Evolutionary conservation across 1,284 basidiomycete species (phyloP), one percentile per base, ranked within the genome.

Genomic region (Leccinum subrobustum): DNA sequence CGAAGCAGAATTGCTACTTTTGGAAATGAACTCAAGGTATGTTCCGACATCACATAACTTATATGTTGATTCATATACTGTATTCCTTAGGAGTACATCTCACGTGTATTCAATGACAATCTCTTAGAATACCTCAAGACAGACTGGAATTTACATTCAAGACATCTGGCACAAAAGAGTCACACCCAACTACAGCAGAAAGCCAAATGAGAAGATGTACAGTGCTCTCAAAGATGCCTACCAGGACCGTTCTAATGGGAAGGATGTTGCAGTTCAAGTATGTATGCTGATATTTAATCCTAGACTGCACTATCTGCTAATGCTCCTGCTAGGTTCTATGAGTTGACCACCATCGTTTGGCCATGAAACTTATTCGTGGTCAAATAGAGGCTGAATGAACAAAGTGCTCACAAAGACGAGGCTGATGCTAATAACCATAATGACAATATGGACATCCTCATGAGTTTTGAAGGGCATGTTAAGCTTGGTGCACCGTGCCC

Each of bases 91-190:
- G 23, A 48, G 23, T 48, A 23, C 14, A 23, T 23, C 23, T 20
- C 44, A 48, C 6, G 5, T 6, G 18, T 47, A 20, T 47, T 18
- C n/a, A 47, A 47, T 47, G 42, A 18, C 20, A 20, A 20, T 20
- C 44, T 23, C 23, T 48, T 11, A 6, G 48, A 51, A 27, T 12
- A 27, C 27, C 33, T 63, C n/a, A 73, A 73, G 56, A 56, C 58
- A 16, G 63, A 69, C 47, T 77, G 76, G 75, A 64, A 77, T 23
- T 77, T 78, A 25, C 39, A 61, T 27, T 6, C 25, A 27, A 33
- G 75, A 79, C 37, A 77, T 80, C 47, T 6, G 54, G 11, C 33
- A 5, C 0, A 79, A 79, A 52, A 78, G 76, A 12, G 72, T 65
- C 0, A 59, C 67, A 0, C 9, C 52, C 0, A 76, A 74, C 27